Evolutionary conservation across 1,284 basidiomycete species (phyloP).

Genomic region (Xerocomus amazonicus): DNA sequence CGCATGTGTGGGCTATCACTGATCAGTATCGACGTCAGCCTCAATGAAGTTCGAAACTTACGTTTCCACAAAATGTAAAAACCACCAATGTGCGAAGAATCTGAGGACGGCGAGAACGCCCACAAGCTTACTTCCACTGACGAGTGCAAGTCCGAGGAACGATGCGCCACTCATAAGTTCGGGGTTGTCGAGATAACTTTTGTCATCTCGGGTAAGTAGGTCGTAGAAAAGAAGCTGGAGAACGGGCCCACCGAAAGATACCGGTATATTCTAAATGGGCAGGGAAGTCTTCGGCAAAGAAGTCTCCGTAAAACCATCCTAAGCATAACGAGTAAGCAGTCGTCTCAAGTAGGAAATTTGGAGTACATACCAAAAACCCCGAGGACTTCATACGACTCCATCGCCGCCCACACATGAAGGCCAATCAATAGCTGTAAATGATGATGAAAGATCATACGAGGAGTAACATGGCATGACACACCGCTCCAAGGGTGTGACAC

Average conservation of each 20-base stretch:
- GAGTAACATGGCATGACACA: constrained; percentile 37
- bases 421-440: constrained; percentile 70
- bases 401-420: constrained; percentile 88
- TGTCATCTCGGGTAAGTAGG: constrained; percentile 1
- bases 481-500: constrained; percentile 81
- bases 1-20: constrained; percentile 88
- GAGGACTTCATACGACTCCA: constrained; percentile 88
- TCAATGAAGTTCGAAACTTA: constrained; percentile 38
- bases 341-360: not conserved
- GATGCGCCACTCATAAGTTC: constrained; percentile 95
- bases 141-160: constrained; percentile 89
- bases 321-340: constrained; percentile 6
- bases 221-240: not conserved
- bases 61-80: constrained; percentile 86
- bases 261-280: constrained; percentile 92
- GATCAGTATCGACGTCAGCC: not conserved
- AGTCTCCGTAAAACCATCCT: constrained; percentile 98
- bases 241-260: constrained; percentile 72
- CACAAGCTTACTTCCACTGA: constrained; percentile 87
- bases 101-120: constrained; percentile 82
- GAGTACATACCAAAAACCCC: constrained; percentile 75
- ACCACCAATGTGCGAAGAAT: constrained; percentile 88
- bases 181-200: constrained; percentile 74
- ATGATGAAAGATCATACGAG: constrained; percentile 2
- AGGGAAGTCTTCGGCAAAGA: constrained; percentile 95